Conservation (phyloP, 2,329 filamentous ascomycete genomes). For the Elsinoe ampelina region DNA sequence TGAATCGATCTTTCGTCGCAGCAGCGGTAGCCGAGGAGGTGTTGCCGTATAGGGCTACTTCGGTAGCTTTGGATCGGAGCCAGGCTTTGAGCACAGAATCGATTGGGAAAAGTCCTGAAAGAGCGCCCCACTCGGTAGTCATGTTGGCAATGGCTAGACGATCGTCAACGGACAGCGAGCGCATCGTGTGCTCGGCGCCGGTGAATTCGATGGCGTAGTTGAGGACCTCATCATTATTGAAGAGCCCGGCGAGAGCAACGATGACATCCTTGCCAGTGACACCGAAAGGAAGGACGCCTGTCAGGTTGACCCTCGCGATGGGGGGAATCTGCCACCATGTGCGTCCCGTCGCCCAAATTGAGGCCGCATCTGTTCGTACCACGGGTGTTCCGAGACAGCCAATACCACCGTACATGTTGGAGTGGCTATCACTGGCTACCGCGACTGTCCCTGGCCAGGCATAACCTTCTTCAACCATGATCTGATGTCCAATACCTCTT, state of each 20-base stretch:
- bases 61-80: constrained; percentile 68
- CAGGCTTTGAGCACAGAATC: constrained; percentile 63
- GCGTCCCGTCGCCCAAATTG: constrained; percentile 70
- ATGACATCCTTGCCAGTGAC: constrained; percentile 94
- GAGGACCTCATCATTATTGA: constrained; percentile 78
- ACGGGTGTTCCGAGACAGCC: constrained; percentile 69
- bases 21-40: constrained; percentile 30
- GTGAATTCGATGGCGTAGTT: constrained; percentile 88
- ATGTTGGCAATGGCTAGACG: constrained; percentile 71
- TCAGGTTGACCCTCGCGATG: constrained; percentile 69
- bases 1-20: constrained; percentile 52
- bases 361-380: constrained; percentile 78
- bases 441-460: constrained; percentile 77
- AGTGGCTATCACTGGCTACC: constrained; percentile 71
- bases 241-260: constrained; percentile 74
- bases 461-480: constrained; percentile 79
- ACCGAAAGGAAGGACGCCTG: constrained; percentile 62
- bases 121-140: constrained; percentile 72
- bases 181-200: constrained; percentile 68
- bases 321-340: constrained; percentile 90
- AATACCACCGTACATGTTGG: constrained; percentile 76
- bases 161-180: constrained; percentile 61
- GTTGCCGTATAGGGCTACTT: constrained; percentile 51
- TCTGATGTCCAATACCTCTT: constrained; percentile 79
- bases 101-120: constrained; percentile 70